A percentile compares a stretch with the other conserved stretches of the same genome.
These are phyloP conservation scores for Crithidia expoeki DNA, from an alignment of 208 protist genomes.

Conservation along the genomic window DNA sequence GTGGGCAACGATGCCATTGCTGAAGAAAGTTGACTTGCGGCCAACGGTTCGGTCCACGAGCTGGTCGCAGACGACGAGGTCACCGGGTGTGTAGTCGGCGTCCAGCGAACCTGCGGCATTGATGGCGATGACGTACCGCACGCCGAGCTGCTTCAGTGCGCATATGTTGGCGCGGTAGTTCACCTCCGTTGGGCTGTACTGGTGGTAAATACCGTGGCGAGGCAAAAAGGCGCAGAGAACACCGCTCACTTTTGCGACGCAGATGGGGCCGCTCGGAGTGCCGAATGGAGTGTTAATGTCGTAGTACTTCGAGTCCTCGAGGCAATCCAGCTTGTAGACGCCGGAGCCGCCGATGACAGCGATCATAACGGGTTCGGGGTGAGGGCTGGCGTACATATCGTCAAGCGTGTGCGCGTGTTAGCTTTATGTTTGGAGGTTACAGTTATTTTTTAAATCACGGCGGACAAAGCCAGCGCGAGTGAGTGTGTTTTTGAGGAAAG, in stretches of 20 bases:
- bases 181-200: constrained; percentile 81
- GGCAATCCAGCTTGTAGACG: constrained; percentile 75
- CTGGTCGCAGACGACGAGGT: constrained; percentile 90
- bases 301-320: constrained; percentile 54
- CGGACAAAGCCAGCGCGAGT: too few species aligned
- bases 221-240: constrained; percentile 86
- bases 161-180: constrained; percentile 94
- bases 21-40: constrained; percentile 87
- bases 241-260: constrained; percentile 63
- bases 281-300: constrained; percentile 90
- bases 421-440: background rate
- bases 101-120: constrained; percentile 91
- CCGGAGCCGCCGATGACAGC: constrained; percentile 91
- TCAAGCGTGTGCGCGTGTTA: background rate
- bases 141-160: constrained; percentile 89
- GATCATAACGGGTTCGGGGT: constrained; percentile 50
- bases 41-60: constrained; percentile 86
- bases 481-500: too few species aligned
- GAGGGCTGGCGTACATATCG: constrained; percentile 54
- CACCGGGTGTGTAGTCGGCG: constrained; percentile 70
- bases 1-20: constrained; percentile 77
- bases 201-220: constrained; percentile 84
- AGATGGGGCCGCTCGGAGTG: constrained; percentile 61
- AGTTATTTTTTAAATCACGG: background rate
- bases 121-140: constrained; percentile 82